Evolutionary conservation across 345 rosid species (phyloP), one percentile per base, ranked within the genome.

Genomic region (Aethionema arabicum): DNA sequence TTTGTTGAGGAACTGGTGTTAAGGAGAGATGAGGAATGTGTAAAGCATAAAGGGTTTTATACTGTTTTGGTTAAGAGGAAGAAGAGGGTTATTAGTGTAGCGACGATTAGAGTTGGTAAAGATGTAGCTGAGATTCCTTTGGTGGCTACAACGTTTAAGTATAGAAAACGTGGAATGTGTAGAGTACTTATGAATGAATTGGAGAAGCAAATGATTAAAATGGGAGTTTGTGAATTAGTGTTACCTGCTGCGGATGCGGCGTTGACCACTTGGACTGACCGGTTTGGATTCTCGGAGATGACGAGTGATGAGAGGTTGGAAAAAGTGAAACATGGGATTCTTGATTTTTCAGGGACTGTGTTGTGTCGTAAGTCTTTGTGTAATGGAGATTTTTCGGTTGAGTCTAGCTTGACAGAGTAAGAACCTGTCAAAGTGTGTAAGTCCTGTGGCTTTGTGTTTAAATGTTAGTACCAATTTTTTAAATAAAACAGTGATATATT

Each of bases 121-220:
- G 72, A 79, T 29, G 82, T 78, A 32, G 90, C 83, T 0, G 96
- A 88, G 82, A 61, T 85, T 35, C 90, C 93, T n/a, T 68, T 85
- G 9, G 69, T 83, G 60, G 85, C 82, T n/a, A 85, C 96, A 13
- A 63, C 81, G 72, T 53, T 65, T 44, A 72, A 49, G 5, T 57
- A 76, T 41, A 88, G 83, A 12, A 74, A 74, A 44, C 73, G 60
- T 32, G 96, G 92, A 50, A 83, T 85, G 88, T 85, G 92, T 50
- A 72, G 78, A 45, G 65, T 82, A 44, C 42, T 85, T 38, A 76
- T 88, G 82, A 57, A 74, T 52, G 77, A 78, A 35, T 72, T 85
- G 49, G 92, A 83, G 71, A 80, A 83, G 82, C 76, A 75, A 65
- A 81, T 91, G 63, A 21, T 5, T 51, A 44, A 41, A 7, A 49